These are phyloP conservation scores for Plasmodium fragile DNA, from an alignment of 169 alveolate genomes.

Conservation along the genomic window DNA sequence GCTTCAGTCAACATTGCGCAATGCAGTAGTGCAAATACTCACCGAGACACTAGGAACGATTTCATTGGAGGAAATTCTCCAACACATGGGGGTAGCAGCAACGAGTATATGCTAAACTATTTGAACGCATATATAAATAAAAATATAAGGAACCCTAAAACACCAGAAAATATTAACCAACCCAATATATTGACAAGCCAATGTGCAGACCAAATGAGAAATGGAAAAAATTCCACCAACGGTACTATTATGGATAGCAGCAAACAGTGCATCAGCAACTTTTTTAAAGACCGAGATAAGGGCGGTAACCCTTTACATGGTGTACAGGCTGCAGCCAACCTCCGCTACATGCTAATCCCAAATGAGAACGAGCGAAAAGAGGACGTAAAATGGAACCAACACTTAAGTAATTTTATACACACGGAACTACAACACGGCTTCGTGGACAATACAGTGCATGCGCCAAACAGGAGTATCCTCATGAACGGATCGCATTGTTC, in stretches of 20 bases:
- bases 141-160: background rate
- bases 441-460: background rate
- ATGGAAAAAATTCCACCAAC: background rate
- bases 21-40: background rate
- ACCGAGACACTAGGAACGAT: background rate
- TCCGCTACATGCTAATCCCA: background rate
- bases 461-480: background rate
- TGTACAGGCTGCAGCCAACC: background rate
- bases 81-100: background rate
- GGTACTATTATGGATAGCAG: background rate
- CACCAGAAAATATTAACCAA: background rate
- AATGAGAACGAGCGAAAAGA: background rate
- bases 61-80: background rate
- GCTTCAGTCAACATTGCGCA: background rate
- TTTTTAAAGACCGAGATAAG: background rate
- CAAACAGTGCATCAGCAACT: background rate
- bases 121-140: slow-evolving; percentile 22
- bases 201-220: background rate
- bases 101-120: slow-evolving; percentile 23
- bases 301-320: background rate
- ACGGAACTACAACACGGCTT: background rate
- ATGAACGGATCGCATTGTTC: background rate
- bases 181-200: background rate
- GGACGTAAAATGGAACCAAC: background rate
- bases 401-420: background rate